These are phyloP conservation scores for Eudorina sp. DNA, from an alignment of 139 green algal species.

Conservation along the genomic window DNA sequence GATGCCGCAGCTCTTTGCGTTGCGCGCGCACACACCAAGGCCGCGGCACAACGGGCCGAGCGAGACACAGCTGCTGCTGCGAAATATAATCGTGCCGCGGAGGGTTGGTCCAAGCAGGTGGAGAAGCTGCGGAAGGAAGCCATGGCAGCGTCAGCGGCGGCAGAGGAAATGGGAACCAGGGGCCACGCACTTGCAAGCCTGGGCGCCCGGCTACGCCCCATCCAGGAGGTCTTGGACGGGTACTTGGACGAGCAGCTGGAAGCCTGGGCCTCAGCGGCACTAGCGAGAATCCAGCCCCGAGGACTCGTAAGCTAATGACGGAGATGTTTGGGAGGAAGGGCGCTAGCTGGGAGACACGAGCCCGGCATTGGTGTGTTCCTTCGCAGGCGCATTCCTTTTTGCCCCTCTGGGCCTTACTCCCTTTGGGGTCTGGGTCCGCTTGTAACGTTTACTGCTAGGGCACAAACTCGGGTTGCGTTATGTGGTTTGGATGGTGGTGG, in stretches of 20 bases:
- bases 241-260: constrained; percentile 38
- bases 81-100: neutral
- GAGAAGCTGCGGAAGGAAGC: constrained; percentile 10
- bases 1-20: constrained; percentile 22
- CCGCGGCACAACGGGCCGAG: neutral
- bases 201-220: neutral
- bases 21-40: neutral
- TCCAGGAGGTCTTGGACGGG: neutral
- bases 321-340: too few relatives aligned
- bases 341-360: too few relatives aligned
- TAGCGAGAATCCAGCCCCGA: neutral
- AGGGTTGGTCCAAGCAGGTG: constrained; percentile 24
- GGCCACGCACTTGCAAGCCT: neutral
- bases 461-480: too few relatives aligned
- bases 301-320: too few relatives aligned
- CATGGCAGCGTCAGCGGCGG: neutral
- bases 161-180: neutral
- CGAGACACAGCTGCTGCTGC: neutral
- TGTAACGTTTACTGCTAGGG: too few relatives aligned
- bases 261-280: constrained; percentile 16
- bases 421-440: too few relatives aligned
- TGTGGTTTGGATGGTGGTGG: too few relatives aligned
- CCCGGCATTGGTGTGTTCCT: too few relatives aligned
- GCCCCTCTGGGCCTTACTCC: too few relatives aligned
- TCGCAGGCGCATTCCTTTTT: too few relatives aligned